Evolutionary conservation across 345 rosid species (phyloP).

Genomic region (Heritiera littoralis): DNA sequence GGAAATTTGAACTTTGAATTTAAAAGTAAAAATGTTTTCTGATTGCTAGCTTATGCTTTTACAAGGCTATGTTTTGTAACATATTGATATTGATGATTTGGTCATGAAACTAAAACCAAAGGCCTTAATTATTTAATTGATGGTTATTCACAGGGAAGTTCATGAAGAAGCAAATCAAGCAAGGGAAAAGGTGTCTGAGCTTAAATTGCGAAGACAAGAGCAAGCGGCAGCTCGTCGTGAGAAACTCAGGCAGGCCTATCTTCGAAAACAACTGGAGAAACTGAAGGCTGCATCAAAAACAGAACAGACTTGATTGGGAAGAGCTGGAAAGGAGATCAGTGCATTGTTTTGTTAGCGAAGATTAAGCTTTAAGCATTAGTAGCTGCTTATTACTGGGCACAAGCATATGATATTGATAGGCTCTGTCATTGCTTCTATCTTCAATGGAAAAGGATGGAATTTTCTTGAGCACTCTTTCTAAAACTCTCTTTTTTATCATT

Average conservation of each 20-base stretch:
- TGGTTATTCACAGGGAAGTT: constrained; percentile 61
- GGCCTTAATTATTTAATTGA: background rate
- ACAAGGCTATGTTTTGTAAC: background rate
- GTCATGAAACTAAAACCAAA: background rate
- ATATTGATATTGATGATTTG: background rate
- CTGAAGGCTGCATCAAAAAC: constrained; percentile 56
- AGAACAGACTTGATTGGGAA: constrained; percentile 9
- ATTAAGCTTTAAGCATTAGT: background rate
- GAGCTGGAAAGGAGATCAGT: constrained; percentile 4
- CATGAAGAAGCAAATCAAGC: constrained; percentile 90
- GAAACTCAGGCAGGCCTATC: constrained; percentile 83
- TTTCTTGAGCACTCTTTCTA: background rate
- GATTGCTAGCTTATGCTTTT: background rate
- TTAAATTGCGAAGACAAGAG: constrained; percentile 71
- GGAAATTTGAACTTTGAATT: background rate
- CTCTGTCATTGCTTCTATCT: background rate
- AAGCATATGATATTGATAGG: background rate
- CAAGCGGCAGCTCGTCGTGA: constrained; percentile 74
- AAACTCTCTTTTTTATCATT: background rate
- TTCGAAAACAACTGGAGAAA: constrained; percentile 80
- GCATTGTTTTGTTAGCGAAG: constrained; percentile 1
- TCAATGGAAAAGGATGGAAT: background rate
- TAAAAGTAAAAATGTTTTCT: background rate
- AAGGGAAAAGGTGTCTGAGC: constrained; percentile 67
- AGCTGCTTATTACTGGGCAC: background rate